Evolutionary conservation across 1,139 yeast genomes (phyloP).

Genomic region (Candida dubliniensis): DNA sequence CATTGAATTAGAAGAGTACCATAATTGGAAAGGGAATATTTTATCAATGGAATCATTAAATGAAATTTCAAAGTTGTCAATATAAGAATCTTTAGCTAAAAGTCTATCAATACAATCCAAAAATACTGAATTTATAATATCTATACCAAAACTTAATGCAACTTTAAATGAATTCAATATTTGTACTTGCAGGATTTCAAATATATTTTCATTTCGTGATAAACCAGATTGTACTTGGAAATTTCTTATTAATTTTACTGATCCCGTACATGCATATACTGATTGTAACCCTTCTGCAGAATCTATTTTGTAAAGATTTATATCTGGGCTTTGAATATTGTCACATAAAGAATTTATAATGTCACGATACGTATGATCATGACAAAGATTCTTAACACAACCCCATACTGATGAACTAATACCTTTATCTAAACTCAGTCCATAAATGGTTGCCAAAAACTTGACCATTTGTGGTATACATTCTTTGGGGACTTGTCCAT

Average conservation of each 20-base stretch:
- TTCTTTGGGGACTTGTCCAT: slow-evolving; percentile 48
- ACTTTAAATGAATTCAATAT: slow-evolving; percentile 28
- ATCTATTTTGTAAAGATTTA: slow-evolving; percentile 19
- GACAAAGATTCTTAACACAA: slow-evolving; percentile 23
- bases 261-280: slow-evolving; percentile 49
- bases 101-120: slow-evolving; percentile 36
- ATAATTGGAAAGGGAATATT: slow-evolving; percentile 45
- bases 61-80: slow-evolving; percentile 17
- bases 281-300: slow-evolving; percentile 11
- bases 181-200: slow-evolving; percentile 18
- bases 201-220: slow-evolving; percentile 12
- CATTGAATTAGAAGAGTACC: slow-evolving; percentile 51
- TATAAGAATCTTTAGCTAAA: slow-evolving; percentile 27
- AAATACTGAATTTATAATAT: slow-evolving; percentile 31
- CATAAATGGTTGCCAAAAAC: slow-evolving; percentile 43
- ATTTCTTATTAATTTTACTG: slow-evolving; percentile 34
- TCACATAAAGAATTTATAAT: slow-evolving; percentile 26
- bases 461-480: slow-evolving; percentile 40
- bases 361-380: slow-evolving; percentile 22
- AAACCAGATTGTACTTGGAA: slow-evolving; percentile 20
- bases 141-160: slow-evolving; percentile 28
- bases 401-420: slow-evolving; percentile 43
- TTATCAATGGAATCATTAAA: slow-evolving; percentile 18
- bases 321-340: slow-evolving; percentile 26
- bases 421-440: slow-evolving; percentile 36